These are phyloP conservation scores for Cardiospermum halicacabum DNA, from an alignment of 345 rosid species.

Conservation along the genomic window DNA sequence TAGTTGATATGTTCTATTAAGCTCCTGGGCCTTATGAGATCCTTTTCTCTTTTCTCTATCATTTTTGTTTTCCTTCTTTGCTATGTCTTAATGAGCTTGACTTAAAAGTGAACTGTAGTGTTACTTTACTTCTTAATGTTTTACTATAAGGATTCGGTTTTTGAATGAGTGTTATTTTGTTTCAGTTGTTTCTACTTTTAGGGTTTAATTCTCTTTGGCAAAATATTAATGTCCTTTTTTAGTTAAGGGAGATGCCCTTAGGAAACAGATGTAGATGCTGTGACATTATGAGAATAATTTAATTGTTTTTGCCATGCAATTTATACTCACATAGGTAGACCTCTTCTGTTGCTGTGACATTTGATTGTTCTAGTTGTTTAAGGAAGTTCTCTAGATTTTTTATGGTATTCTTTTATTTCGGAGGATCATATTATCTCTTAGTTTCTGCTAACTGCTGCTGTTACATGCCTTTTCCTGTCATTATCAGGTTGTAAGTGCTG, in stretches of 20 bases:
- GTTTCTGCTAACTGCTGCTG: background rate
- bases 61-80: background rate
- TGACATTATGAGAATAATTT: background rate
- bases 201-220: background rate
- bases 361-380: background rate
- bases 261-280: background rate
- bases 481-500: constrained; percentile 76
- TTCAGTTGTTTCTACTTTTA: background rate
- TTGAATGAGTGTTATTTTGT: background rate
- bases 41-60: background rate
- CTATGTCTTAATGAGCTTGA: background rate
- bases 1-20: background rate
- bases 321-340: background rate
- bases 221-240: background rate
- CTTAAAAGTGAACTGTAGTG: background rate
- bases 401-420: background rate
- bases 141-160: background rate
- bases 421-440: background rate
- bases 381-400: background rate
- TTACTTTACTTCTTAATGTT: background rate
- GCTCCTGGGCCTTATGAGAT: background rate
- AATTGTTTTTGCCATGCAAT: background rate
- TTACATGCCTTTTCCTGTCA: background rate
- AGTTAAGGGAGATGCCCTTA: background rate
- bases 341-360: background rate